A percentile compares a stretch with the other conserved stretches of the same genome.
Evolutionary conservation across 2,329 filamentous ascomycete genomes (phyloP).

Genomic region (Fusarium armeniacum): DNA sequence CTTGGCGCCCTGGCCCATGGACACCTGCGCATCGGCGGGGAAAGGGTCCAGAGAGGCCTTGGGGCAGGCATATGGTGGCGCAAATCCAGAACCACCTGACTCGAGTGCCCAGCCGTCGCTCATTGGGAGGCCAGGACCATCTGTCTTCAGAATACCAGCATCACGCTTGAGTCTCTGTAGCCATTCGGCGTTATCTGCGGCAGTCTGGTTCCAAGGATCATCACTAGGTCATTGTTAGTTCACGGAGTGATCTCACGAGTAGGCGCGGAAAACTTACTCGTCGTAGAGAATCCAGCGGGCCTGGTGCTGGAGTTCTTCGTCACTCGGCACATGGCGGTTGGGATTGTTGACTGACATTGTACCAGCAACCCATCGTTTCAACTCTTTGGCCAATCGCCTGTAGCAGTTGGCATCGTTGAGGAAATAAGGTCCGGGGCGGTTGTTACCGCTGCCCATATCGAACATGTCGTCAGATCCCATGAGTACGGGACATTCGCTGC

Average conservation of each 20-base stretch:
- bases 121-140: constrained; percentile 64
- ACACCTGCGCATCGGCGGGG: constrained; percentile 52
- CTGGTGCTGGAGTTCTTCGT: constrained; percentile 74
- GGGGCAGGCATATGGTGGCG: constrained; percentile 67
- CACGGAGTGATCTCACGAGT: neutral
- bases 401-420: constrained; percentile 74
- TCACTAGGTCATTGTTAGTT: constrained; percentile 59
- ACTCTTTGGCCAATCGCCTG: constrained; percentile 66
- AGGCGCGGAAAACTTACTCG: constrained; percentile 60
- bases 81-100: constrained; percentile 69
- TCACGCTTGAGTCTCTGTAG: constrained; percentile 73
- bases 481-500: constrained; percentile 31
- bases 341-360: constrained; percentile 72
- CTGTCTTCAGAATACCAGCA: constrained; percentile 64
- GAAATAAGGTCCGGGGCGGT: constrained; percentile 58
- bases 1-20: constrained; percentile 56
- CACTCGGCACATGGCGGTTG: constrained; percentile 69
- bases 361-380: constrained; percentile 66
- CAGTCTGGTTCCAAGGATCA: constrained; percentile 75
- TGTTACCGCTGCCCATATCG: constrained; percentile 17
- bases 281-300: constrained; percentile 74
- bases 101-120: constrained; percentile 61
- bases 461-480: constrained; percentile 17
- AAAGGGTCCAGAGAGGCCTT: constrained; percentile 57
- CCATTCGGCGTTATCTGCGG: constrained; percentile 75